phyloP scores from a whole-genome alignment of 2,329 filamentous ascomycete genomes.

The Botrytis tulipae region DNA sequence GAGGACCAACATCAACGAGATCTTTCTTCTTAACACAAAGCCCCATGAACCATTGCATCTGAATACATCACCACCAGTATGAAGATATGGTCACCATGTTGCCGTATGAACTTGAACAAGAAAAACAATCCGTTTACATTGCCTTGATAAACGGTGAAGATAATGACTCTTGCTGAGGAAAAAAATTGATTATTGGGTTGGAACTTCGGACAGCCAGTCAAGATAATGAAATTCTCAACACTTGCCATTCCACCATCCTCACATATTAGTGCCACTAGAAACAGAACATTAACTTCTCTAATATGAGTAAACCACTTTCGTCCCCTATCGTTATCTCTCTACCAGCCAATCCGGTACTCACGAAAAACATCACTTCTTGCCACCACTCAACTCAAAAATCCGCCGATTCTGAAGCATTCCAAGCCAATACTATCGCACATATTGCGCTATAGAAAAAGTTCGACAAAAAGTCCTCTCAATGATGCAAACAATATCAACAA shows the following conservation, averaged over 20 bases:
- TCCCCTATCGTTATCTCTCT: background rate
- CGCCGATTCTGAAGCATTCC: background rate
- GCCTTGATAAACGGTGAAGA: background rate
- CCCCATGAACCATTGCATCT: too few relatives aligned
- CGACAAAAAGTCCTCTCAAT: too few relatives aligned
- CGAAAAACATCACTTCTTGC: background rate
- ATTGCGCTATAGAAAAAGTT: too few relatives aligned
- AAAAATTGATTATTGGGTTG: background rate
- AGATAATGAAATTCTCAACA: background rate
- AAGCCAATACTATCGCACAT: too few relatives aligned
- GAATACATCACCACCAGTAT: accelerated
- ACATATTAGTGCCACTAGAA: background rate
- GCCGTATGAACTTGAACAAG: background rate
- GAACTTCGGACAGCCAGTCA: background rate
- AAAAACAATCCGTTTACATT: background rate
- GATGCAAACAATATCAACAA: too few relatives aligned
- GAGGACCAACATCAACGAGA: background rate
- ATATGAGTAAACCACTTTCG: background rate
- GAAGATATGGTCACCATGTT: too few relatives aligned
- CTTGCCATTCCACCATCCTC: background rate
- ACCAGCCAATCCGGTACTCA: background rate
- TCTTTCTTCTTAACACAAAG: background rate
- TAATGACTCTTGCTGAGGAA: background rate
- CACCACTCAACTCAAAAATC: background rate
- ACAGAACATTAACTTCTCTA: background rate